These are phyloP conservation scores for Aspergillus ibericus DNA, from an alignment of 2,329 filamentous ascomycete genomes.

Conservation along the genomic window DNA sequence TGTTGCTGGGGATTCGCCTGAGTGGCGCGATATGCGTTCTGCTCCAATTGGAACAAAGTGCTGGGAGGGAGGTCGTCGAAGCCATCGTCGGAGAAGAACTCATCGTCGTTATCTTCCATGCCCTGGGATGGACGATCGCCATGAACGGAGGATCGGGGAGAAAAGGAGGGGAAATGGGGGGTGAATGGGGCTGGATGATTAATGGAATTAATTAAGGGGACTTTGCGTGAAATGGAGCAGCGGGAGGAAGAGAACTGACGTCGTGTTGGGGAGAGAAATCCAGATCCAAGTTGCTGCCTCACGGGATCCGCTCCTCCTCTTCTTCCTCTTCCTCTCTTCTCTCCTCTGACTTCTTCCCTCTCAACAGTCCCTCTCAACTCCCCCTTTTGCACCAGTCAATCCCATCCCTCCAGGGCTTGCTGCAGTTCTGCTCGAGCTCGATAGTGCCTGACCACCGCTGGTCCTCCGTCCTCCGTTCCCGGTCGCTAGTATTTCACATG, in stretches of 20 bases:
- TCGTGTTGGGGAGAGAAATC: constrained; percentile 1
- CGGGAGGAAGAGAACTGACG: constrained; percentile 10
- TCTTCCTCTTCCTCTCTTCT: constrained; percentile 3
- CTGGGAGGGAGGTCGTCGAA: constrained; percentile 47
- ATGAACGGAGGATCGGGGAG: constrained; percentile 28
- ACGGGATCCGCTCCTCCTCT: constrained; percentile 5
- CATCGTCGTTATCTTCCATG: constrained; percentile 51
- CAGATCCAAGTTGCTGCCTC: constrained; percentile 16
- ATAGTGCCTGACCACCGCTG: not conserved
- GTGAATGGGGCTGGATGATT: not conserved
- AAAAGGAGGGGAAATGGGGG: not conserved
- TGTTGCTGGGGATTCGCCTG: constrained; percentile 34
- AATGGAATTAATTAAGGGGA: not conserved
- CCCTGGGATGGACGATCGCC: constrained; percentile 34
- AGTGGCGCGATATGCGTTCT: constrained; percentile 47
- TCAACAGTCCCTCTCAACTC: constrained; percentile 8
- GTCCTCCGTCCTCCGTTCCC: constrained; percentile 15
- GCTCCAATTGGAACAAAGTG: constrained; percentile 46
- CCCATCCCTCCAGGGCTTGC: not conserved
- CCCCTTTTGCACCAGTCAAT: constrained; percentile 9
- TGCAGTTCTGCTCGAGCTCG: not conserved
- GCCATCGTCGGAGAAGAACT: constrained; percentile 49
- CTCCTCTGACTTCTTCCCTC: constrained; percentile 11
- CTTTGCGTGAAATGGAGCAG: not conserved
- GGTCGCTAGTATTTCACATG: constrained; percentile 36